These are phyloP conservation scores for Cinnamomum chago DNA, from an alignment of 164 flowering plant genomes.

Conservation along the genomic window DNA sequence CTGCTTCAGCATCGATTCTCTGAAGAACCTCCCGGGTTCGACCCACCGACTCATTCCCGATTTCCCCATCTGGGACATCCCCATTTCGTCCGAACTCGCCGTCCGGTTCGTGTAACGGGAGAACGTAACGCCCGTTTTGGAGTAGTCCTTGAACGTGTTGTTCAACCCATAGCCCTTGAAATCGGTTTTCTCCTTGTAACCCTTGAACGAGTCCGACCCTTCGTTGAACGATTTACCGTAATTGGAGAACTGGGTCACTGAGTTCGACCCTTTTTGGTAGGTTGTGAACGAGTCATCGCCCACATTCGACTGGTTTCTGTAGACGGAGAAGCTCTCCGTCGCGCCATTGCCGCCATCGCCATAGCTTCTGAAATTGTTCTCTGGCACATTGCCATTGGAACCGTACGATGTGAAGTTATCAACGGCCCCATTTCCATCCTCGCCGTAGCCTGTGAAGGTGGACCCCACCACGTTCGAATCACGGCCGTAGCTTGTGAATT, in stretches of 20 bases:
- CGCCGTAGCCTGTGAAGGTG: slow-evolving; percentile 50
- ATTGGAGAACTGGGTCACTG: slow-evolving; percentile 43
- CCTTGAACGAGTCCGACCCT: slow-evolving; percentile 60
- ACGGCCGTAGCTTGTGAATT: slow-evolving; percentile 46
- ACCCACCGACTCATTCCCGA: slow-evolving; percentile 33
- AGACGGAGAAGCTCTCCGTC: slow-evolving; percentile 39
- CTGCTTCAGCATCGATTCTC: slow-evolving; percentile 56
- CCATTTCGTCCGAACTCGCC: neutral
- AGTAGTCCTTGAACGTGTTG: slow-evolving; percentile 49
- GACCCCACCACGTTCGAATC: slow-evolving; percentile 52
- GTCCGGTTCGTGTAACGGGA: slow-evolving; percentile 26
- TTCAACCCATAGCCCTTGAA: slow-evolving; percentile 53
- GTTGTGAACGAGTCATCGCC: slow-evolving; percentile 68
- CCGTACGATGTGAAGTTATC: slow-evolving; percentile 60
- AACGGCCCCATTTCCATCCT: slow-evolving; percentile 43
- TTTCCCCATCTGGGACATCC: neutral
- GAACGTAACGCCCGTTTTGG: slow-evolving; percentile 35
- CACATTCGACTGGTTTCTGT: slow-evolving; percentile 63
- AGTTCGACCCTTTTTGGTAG: slow-evolving; percentile 50
- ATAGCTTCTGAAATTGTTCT: slow-evolving; percentile 52
- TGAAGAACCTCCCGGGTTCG: slow-evolving; percentile 80
- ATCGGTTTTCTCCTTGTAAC: slow-evolving; percentile 47
- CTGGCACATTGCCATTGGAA: slow-evolving; percentile 47
- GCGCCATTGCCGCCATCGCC: slow-evolving; percentile 45
- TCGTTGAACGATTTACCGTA: slow-evolving; percentile 70